phyloP scores from a whole-genome alignment of 495 filamentous ascomycete genomes.

The Hypoxylon cercidicola region DNA sequence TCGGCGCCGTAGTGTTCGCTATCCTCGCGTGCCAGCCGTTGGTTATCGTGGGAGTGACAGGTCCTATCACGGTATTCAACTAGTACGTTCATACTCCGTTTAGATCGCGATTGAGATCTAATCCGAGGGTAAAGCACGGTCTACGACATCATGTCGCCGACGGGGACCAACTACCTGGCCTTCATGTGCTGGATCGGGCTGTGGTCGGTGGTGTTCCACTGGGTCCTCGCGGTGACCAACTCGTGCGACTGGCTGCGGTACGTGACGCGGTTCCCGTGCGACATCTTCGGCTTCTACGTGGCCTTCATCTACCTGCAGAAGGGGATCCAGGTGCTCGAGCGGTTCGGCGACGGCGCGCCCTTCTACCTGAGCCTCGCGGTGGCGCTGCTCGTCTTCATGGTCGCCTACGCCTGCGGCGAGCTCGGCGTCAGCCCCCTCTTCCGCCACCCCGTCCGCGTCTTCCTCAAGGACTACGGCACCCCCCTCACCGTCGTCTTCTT shows the following conservation, averaged over 20 bases:
- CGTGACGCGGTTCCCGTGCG: conserved; percentile 86
- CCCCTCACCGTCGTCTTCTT: conserved; percentile 88
- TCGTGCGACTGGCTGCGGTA: conserved; percentile 82
- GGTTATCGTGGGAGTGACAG: conserved; percentile 91
- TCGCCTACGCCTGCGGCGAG: conserved; percentile 75
- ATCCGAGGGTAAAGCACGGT: conserved; percentile 66
- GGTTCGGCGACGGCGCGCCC: conserved; percentile 61
- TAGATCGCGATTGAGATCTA: conserved; percentile 15
- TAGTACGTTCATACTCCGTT: conserved; percentile 58
- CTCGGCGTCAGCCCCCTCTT: conserved; percentile 77
- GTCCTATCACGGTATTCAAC: conserved; percentile 88
- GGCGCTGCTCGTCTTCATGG: conserved; percentile 75
- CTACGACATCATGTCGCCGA: conserved; percentile 79
- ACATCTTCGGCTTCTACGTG: conserved; percentile 90
- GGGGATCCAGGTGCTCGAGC: conserved; percentile 80
- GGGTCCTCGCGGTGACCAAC: conserved; percentile 81
- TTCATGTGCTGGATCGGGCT: conserved; percentile 91
- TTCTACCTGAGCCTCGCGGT: conserved; percentile 82
- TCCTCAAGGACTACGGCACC: conserved; percentile 86
- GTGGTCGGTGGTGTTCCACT: conserved; percentile 86
- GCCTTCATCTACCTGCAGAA: conserved; percentile 89
- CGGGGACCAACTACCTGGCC: conserved; percentile 75
- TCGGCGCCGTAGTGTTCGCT: conserved; percentile 80
- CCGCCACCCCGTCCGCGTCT: conserved; percentile 74
- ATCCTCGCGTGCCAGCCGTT: conserved; percentile 80